A percentile compares a stretch with the other conserved stretches of the same genome.
These are phyloP conservation scores for Colletotrichum endophyticum DNA, from an alignment of 2,329 filamentous ascomycete genomes.

Conservation along the genomic window DNA sequence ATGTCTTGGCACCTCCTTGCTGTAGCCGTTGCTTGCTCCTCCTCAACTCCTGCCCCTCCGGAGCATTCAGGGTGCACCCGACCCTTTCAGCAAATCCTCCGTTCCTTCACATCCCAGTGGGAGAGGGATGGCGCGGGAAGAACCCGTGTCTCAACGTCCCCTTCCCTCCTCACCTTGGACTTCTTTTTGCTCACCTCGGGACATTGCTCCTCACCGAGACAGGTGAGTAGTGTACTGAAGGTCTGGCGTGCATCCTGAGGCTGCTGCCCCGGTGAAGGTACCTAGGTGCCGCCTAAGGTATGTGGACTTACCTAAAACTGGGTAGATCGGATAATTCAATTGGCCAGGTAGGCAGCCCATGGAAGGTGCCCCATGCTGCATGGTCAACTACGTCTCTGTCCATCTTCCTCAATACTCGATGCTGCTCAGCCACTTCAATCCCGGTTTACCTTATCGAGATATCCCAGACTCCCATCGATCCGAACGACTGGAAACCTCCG, in stretches of 20 bases:
- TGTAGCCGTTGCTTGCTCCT: not conserved
- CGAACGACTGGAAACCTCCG: not conserved
- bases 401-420: not conserved
- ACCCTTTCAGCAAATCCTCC: not conserved
- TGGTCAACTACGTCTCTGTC: not conserved
- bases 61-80: not conserved
- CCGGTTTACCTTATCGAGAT: not conserved
- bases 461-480: not conserved
- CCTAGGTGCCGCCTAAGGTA: not conserved
- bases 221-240: not conserved
- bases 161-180: not conserved
- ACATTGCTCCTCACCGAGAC: not conserved
- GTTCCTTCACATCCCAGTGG: not conserved
- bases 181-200: not conserved
- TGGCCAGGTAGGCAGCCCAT: not conserved
- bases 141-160: not conserved
- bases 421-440: not conserved
- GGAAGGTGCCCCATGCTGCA: not conserved
- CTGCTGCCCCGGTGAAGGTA: not conserved
- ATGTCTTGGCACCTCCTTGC: not conserved
- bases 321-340: not conserved
- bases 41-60: not conserved
- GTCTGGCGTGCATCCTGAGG: not conserved
- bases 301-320: not conserved
- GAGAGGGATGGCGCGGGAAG: not conserved